Conservation (phyloP, 2,329 filamentous ascomycete genomes). For the Volutella citrinella region DNA sequence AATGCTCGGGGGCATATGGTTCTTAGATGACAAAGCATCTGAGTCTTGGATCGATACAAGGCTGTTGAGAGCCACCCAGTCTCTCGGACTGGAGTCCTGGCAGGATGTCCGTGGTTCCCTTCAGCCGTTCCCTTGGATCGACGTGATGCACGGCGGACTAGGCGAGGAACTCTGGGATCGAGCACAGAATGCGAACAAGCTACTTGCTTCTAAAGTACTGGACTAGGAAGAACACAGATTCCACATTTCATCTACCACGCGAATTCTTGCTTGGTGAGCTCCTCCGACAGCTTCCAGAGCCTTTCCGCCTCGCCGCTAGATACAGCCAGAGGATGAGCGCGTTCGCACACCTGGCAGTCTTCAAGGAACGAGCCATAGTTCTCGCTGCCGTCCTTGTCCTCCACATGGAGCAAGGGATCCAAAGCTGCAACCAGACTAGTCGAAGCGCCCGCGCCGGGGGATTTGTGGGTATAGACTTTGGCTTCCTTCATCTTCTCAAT, state of each 20-base stretch:
- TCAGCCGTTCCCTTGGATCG: conserved; percentile 12
- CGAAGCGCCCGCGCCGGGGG: conserved; percentile 27
- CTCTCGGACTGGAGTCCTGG: conserved; percentile 7
- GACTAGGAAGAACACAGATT: not conserved
- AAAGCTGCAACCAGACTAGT: conserved; percentile 33
- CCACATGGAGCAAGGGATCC: conserved; percentile 19
- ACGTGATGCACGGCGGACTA: conserved; percentile 7
- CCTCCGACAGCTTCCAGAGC: conserved; percentile 33
- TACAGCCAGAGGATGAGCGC: conserved; percentile 11
- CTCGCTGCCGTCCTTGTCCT: conserved; percentile 13
- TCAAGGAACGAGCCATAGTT: conserved; percentile 28
- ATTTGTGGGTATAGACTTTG: conserved; percentile 16
- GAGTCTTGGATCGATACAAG: conserved; percentile 5
- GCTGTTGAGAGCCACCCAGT: not conserved
- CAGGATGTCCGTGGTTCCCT: conserved; percentile 3
- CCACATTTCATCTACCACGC: conserved; percentile 18
- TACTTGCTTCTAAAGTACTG: not conserved
- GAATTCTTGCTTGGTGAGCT: conserved; percentile 31
- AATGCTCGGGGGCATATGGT: conserved; percentile 11
- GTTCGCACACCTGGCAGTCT: conserved; percentile 24
- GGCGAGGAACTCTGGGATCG: conserved; percentile 17
- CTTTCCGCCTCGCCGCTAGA: conserved; percentile 28
- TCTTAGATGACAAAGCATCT: not conserved
- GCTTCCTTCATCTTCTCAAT: conserved; percentile 14
- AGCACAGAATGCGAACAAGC: conserved; percentile 18